Evolutionary conservation across 2,329 filamentous ascomycete species (phyloP), one percentile per base, ranked within the genome.

Genomic region (Pseudogymnoascus sp.): DNA sequence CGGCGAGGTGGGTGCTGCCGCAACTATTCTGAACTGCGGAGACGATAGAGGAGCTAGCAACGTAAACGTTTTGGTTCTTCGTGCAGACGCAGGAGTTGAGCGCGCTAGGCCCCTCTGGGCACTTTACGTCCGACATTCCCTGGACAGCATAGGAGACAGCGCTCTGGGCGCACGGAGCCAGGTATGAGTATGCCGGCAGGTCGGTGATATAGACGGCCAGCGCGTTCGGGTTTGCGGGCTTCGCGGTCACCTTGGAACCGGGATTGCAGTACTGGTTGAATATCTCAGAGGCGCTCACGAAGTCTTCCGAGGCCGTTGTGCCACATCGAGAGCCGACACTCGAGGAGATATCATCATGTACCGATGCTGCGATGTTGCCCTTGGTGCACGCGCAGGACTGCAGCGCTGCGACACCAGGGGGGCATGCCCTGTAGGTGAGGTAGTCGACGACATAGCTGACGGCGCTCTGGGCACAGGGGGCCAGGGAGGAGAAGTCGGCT

Each of bases 361-460:
- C 31, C 1, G 7, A n/a, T 16, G 55, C 31, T 18, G 31, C 37
- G 9, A 37, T 38, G 12, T 14, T 14, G 16, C 31, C 55, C 37
- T 59, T 79, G 14, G 78, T 78, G 72, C 81, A 84, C 14, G 82
- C 75, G 63, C 82, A 84, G 6, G 76, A 77, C 65, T 83, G 80
- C 7, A 84, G 70, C 4, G 74, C 77, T 3, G 76, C 74, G 11
- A 76, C 77, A 5, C 70, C 77, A 25, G 77, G 72, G 12, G 77
- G 77, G 64, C 81, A 83, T 52, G 72, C 73, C 6, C 73, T 71
- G 33, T 73, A 69, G 0, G 81, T 82, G 65, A 79, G 74, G 37
- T 67, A 63, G 63, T 75, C 73, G 66, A 84, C 70, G 62, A 77
- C 75, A 63, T 77, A 75, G 1, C 74, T 77, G 41, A 84, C 63